phyloP scores from a whole-genome alignment of 2,329 filamentous ascomycete species.

The Fusarium bactridioides region DNA sequence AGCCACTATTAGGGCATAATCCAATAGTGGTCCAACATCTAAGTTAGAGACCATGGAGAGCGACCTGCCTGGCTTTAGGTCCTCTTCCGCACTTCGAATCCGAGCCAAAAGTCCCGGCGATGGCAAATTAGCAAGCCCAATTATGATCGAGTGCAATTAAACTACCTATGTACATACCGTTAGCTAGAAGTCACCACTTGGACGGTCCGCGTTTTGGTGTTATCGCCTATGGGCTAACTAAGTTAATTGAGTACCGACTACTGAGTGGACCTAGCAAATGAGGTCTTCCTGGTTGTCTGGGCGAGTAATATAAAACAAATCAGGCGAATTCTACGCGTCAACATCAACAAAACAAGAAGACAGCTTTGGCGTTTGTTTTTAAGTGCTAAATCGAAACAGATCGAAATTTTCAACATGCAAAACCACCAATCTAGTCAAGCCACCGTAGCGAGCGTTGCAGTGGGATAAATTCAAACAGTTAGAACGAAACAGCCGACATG shows the following conservation, averaged over 20 bases:
- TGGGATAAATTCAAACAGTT: background rate
- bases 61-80: background rate
- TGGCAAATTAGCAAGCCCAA: slow-evolving; percentile 9
- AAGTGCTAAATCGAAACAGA: background rate
- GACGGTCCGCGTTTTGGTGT: background rate
- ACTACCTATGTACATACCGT: background rate
- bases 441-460: background rate
- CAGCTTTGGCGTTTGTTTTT: background rate
- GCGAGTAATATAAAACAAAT: background rate
- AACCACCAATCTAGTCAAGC: background rate
- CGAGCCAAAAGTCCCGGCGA: background rate
- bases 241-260: background rate
- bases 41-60: slow-evolving; percentile 17
- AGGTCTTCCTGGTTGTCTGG: slow-evolving; percentile 8
- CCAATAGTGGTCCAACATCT: background rate
- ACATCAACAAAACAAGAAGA: background rate
- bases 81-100: background rate
- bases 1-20: background rate
- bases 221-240: background rate
- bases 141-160: slow-evolving; percentile 11
- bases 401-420: background rate
- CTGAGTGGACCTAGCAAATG: slow-evolving; percentile 6
- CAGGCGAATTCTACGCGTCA: background rate
- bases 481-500: background rate
- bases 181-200: background rate